phyloP scores from a whole-genome alignment of 2,329 filamentous ascomycete genomes.

The Berkeleyomyces rouxiae region DNA sequence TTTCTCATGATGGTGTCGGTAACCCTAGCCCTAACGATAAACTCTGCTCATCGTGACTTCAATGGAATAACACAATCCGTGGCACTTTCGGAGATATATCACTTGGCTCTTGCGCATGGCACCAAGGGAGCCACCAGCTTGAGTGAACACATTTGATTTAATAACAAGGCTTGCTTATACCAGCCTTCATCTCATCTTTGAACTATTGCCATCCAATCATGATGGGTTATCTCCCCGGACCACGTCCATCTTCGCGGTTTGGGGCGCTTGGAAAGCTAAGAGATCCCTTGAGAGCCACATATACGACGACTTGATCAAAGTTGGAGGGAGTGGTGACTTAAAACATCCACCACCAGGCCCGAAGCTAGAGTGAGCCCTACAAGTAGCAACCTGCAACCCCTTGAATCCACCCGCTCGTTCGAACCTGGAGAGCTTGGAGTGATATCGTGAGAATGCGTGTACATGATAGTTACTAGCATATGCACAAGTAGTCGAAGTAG shows the following conservation, averaged over 20 bases:
- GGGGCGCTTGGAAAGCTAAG: not conserved
- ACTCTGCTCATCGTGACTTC: no score
- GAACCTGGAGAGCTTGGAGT: no score
- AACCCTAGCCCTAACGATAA: no score
- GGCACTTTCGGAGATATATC: not conserved
- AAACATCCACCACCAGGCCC: no score
- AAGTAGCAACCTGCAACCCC: no score
- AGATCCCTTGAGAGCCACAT: not conserved
- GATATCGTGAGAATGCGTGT: no score
- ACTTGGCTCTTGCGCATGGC: not conserved
- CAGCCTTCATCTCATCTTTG: not conserved
- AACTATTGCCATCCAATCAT: not conserved
- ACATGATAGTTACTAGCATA: no score
- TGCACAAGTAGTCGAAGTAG: no score
- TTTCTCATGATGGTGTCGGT: no score
- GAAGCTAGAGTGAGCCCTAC: no score
- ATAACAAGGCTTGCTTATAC: not conserved
- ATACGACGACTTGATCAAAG: not conserved
- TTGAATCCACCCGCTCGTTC: no score
- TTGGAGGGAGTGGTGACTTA: not conserved
- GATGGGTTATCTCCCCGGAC: not conserved
- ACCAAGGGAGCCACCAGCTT: not conserved
- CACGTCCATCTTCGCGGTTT: not conserved
- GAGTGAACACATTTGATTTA: not conserved
- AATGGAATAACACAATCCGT: not conserved